Percentiles rank a stretch among this genome's conserved stretches.
Evolutionary conservation across 2,329 filamentous ascomycete genomes (phyloP).

Genomic region (Lanzia echinophila): DNA sequence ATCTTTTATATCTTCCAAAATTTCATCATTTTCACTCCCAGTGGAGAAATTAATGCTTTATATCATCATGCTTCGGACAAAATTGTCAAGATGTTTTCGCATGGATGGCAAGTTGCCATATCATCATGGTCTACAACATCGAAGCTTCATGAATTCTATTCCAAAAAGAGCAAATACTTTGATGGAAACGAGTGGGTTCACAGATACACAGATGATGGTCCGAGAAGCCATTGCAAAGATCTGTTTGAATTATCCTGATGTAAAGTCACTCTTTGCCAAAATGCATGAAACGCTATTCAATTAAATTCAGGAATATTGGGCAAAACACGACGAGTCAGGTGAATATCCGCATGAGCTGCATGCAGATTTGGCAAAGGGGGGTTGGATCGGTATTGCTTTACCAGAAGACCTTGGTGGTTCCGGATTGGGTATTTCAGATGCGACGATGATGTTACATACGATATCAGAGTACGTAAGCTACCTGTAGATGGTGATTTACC

Average conservation of each 20-base stretch:
- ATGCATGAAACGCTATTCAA: neutral
- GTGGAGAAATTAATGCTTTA: no score
- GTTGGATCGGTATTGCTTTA: slow-evolving; percentile 76
- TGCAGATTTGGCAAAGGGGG: slow-evolving; percentile 63
- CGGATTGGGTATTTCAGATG: slow-evolving; percentile 72
- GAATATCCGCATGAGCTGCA: slow-evolving; percentile 72
- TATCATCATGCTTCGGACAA: slow-evolving; percentile 2
- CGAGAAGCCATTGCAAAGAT: slow-evolving; percentile 62
- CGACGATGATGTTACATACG: slow-evolving; percentile 82
- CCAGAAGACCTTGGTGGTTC: slow-evolving; percentile 69
- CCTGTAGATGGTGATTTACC: neutral
- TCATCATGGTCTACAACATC: neutral
- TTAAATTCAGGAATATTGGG: slow-evolving; percentile 58
- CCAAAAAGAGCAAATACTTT: slow-evolving; percentile 33
- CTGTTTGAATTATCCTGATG: slow-evolving; percentile 62
- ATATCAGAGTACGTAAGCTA: slow-evolving; percentile 52
- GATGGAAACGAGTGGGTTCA: slow-evolving; percentile 70
- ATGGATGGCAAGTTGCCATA: neutral
- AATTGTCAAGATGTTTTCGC: neutral
- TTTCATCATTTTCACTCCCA: no score
- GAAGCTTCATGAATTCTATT: slow-evolving; percentile 19
- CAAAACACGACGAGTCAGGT: slow-evolving; percentile 61
- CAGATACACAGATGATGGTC: slow-evolving; percentile 65
- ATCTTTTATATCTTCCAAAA: no score
- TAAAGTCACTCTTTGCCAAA: slow-evolving; percentile 18